A percentile compares a stretch with the other conserved stretches of the same genome.
These are phyloP conservation scores for Colletotrichum lindemuthianum DNA, from an alignment of 2,329 filamentous ascomycete genomes.

Conservation along the genomic window DNA sequence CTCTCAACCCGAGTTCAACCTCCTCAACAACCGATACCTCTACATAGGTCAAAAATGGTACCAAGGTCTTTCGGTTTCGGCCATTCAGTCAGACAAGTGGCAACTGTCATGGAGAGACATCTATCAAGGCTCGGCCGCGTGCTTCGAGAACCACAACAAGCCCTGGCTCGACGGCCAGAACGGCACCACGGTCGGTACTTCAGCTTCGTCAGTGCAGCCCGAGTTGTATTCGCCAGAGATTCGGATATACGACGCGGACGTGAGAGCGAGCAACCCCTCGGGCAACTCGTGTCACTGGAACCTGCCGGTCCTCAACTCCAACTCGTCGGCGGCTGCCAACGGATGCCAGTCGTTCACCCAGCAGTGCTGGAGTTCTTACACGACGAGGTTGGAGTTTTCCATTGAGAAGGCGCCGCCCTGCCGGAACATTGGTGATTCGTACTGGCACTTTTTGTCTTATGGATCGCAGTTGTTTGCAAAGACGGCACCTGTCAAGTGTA, in stretches of 20 bases:
- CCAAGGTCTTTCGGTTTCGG: background rate
- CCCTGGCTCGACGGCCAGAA: background rate
- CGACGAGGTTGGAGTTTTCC: background rate
- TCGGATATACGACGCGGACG: background rate
- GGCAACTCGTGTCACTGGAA: background rate
- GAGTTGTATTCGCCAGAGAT: background rate
- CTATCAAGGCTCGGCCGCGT: background rate
- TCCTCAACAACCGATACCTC: background rate
- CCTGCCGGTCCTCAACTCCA: background rate
- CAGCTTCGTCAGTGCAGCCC: background rate
- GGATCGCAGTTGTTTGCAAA: background rate
- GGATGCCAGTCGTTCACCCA: background rate
- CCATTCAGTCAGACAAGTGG: background rate
- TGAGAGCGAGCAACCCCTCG: background rate
- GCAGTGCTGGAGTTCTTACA: background rate
- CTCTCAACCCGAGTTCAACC: background rate
- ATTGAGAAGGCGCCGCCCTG: background rate
- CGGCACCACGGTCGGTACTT: background rate
- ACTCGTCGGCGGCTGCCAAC: background rate
- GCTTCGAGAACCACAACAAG: background rate
- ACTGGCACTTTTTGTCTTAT: background rate
- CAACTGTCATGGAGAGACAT: background rate
- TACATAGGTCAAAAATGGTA: background rate
- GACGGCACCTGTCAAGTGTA: background rate
- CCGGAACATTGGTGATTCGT: background rate